Evolutionary conservation across 305 asterid genomes (phyloP).

Genomic region (Solanum hybrid): DNA sequence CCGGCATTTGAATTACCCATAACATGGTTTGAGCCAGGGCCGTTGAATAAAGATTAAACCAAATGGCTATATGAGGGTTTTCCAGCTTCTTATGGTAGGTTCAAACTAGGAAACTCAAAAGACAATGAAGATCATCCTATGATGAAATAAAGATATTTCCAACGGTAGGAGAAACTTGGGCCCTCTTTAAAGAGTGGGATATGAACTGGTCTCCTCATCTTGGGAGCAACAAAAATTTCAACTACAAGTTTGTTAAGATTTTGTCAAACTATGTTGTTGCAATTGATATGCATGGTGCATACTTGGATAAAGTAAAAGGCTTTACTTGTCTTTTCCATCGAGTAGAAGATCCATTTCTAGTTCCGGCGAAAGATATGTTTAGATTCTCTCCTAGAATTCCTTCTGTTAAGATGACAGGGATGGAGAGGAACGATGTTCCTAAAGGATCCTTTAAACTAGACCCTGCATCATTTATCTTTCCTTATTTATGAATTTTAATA

Average conservation of each 20-base stretch:
- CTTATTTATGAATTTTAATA: background rate
- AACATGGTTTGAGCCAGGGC: background rate
- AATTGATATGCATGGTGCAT: background rate
- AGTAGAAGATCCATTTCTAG: background rate
- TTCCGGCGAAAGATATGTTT: background rate
- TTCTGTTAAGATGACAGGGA: no score
- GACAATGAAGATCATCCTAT: background rate
- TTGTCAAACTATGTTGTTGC: background rate
- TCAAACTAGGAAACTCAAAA: background rate
- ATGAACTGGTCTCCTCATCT: background rate
- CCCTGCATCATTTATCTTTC: background rate
- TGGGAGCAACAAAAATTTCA: background rate
- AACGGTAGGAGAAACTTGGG: background rate
- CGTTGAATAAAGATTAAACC: background rate
- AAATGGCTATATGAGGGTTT: background rate
- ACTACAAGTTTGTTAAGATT: background rate
- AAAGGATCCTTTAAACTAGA: background rate
- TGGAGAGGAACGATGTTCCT: background rate
- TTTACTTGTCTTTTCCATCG: background rate
- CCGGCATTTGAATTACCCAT: background rate
- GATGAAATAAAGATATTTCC: background rate
- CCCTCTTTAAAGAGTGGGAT: background rate
- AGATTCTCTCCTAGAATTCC: background rate
- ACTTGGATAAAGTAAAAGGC: no score
- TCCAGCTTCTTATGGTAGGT: background rate